phyloP scores from a whole-genome alignment of 495 filamentous ascomycete species.

The Aspergillus affinis region DNA sequence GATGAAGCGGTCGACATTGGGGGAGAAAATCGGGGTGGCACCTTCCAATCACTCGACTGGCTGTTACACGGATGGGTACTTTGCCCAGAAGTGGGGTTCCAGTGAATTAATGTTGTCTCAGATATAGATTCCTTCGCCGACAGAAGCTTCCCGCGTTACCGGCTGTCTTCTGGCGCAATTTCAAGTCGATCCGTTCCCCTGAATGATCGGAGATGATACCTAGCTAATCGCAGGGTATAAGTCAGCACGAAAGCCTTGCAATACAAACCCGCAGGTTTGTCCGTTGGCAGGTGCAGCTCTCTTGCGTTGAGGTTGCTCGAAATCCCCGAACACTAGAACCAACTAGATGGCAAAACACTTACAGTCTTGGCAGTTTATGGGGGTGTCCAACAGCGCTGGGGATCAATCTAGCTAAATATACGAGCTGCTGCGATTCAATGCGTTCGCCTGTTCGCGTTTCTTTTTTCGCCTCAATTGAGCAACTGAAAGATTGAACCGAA shows the following conservation, averaged over 20 bases:
- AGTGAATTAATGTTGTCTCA: slow-evolving; percentile 26
- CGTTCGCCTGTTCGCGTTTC: background rate
- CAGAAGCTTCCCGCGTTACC: background rate
- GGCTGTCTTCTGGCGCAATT: background rate
- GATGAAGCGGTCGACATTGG: slow-evolving; percentile 29
- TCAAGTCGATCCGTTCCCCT: background rate
- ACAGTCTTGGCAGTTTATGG: slow-evolving; percentile 3
- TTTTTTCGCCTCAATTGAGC: background rate
- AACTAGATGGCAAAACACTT: slow-evolving; percentile 5
- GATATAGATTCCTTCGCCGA: slow-evolving; percentile 19
- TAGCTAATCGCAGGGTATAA: background rate
- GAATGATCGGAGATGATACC: background rate
- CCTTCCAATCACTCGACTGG: slow-evolving; percentile 16
- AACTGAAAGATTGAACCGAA: background rate
- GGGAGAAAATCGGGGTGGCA: slow-evolving; percentile 9
- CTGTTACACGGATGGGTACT: slow-evolving; percentile 24
- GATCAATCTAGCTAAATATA: slow-evolving; percentile 9
- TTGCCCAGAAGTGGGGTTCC: slow-evolving; percentile 21
- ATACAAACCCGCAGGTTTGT: background rate
- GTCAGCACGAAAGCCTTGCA: slow-evolving; percentile 1
- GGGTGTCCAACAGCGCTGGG: background rate
- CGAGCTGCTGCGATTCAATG: background rate
- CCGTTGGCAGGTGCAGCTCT: background rate
- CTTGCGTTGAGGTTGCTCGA: background rate
- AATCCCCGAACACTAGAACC: background rate